Evolutionary conservation across 306 rosid species (phyloP).

Genomic region (Prunus fruticosa): DNA sequence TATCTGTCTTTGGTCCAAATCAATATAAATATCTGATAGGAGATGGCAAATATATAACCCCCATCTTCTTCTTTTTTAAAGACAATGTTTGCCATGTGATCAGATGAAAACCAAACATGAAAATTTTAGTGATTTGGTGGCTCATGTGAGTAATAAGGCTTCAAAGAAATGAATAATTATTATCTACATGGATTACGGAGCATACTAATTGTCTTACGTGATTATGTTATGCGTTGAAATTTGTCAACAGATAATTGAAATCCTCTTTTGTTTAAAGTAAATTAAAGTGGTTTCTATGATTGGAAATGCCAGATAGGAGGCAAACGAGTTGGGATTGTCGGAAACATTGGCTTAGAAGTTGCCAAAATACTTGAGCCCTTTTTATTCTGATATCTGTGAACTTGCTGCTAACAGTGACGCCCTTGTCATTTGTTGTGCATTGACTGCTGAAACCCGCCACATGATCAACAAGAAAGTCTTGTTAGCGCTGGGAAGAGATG

Average conservation of each 20-base stretch:
- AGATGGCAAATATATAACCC: no score
- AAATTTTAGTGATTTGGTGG: no score
- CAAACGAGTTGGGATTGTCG: constrained; percentile 48
- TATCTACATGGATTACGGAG: no score
- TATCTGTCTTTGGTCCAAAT: not conserved
- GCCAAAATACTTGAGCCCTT: constrained; percentile 43
- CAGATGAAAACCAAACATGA: no score
- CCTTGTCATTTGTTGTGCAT: constrained; percentile 44
- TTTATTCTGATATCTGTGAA: constrained; percentile 33
- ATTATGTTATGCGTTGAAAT: not conserved
- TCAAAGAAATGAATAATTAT: no score
- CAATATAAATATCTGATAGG: no score
- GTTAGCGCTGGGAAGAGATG: no score
- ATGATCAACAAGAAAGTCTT: no score
- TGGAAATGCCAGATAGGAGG: constrained; percentile 34
- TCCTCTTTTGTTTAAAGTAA: not conserved
- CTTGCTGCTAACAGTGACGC: constrained; percentile 38
- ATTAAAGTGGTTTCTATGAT: not conserved
- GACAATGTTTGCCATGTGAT: no score
- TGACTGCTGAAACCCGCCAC: no score
- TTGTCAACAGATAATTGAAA: not conserved
- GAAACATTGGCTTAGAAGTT: constrained; percentile 48
- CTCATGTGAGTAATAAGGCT: no score
- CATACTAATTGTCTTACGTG: not conserved
- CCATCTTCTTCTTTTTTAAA: no score